Evolutionary conservation across 352 stramenopile species (phyloP), one percentile per base, ranked within the genome.

Genomic region (Aphanomyces stellatus): DNA sequence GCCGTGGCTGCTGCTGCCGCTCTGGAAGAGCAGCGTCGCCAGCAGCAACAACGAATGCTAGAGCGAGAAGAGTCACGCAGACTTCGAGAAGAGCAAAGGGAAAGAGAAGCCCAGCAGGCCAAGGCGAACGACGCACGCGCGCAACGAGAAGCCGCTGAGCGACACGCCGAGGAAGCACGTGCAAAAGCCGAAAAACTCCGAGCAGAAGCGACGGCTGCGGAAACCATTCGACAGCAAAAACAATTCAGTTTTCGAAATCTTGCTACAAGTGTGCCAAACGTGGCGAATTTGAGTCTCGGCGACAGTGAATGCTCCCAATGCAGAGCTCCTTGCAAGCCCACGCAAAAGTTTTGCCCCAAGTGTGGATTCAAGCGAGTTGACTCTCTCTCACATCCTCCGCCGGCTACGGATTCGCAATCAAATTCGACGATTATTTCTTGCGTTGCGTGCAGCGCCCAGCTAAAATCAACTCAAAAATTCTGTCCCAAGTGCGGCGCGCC

Each of bases 331-430:
- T 67, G 60, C 49, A 67, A 67, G 33, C 19, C 60, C n/a, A 74
- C 79, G 33, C 84, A 93, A 53, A 93, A 93, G 64, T 93, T 93
- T 65, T 93, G 84, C 53, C 82, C 77, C 4, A 84, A 89, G 46
- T 93, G 84, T 53, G 84, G 84, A 28, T 78, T 79, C 11, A 67
- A 67, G 49, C 60, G 60, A 17, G 49, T 60, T 19, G 33, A 56
- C 11, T 46, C 60, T n/a, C n/a, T n/a, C n/a, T n/a, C n/a, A n/a
- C n/a, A n/a, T n/a, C n/a, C n/a, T n/a, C n/a, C n/a, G n/a, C n/a
- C n/a, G n/a, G n/a, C n/a, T n/a, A n/a, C n/a, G n/a, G n/a, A n/a
- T n/a, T n/a, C n/a, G n/a, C n/a, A n/a, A n/a, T n/a, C n/a, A n/a
- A n/a, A n/a, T n/a, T n/a, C n/a, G 1, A 3, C 6, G 74, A 74